Evolutionary conservation across 2,329 filamentous ascomycete species (phyloP), one percentile per base, ranked within the genome.

Genomic region (Teratosphaeria viscida): DNA sequence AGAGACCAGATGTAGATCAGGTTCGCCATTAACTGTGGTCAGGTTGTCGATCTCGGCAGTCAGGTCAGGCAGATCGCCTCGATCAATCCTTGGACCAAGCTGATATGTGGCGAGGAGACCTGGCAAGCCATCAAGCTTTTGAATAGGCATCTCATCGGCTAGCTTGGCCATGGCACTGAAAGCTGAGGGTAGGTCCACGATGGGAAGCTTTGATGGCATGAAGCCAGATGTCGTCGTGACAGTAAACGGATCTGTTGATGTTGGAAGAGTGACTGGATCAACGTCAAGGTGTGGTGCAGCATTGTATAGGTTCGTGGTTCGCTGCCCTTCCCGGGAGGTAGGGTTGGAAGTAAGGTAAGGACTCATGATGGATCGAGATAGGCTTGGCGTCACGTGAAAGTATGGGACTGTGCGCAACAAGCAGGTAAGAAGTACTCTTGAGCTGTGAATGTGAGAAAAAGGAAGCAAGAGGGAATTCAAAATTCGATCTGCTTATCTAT

Each of bases 1-100:
- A 68, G 92, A 94, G 79, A 95, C 85, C 61, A 90, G 77, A 16
- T 87, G 87, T 47, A 92, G 80, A 74, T 96, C 86, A 62, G 85
- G 78, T 66, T 82, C 79, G 66, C 81, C 87, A 68, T 94, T 87
- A 3, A 57, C 32, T 5, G 67, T 61, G 16, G 67, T 57, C 16
- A 71, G 65, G 35, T 67, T 66, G 49, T 71, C 69, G 60, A 96
- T 81, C 65, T 83, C 80, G 5, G 79, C 79, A 0, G 87, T 89
- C 55, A 96, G 79, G 73, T 96, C 89, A 16, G 89, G 87, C 55
- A 96, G 82, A 63, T 85, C 84, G n/a, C 66, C 65, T 29, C 66
- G 60, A 63, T 87, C 77, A 54, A 95, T 85, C n/a, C 84, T 82
- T 47, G 86, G 84, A 14, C 91, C 92, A 14, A 96, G 83, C 68